Evolutionary conservation across 2,329 filamentous ascomycete genomes (phyloP).

Genomic region (Fusarium xylarioides): DNA sequence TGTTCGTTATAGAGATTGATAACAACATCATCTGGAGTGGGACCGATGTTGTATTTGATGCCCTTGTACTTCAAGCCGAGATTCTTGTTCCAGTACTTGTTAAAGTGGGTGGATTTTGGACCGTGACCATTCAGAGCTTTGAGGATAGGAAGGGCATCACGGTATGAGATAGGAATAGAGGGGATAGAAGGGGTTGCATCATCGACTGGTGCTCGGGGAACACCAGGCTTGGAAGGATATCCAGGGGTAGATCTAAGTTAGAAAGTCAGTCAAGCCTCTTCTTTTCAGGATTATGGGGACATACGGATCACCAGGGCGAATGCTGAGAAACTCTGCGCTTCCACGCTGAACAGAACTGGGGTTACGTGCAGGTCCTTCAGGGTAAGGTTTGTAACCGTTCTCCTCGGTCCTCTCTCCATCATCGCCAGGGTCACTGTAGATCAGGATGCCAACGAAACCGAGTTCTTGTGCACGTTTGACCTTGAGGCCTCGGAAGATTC

Average conservation of each 20-base stretch:
- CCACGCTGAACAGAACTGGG: constrained; percentile 91
- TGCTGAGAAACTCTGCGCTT: constrained; percentile 82
- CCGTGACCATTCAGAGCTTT: constrained; percentile 90
- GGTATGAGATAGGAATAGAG: constrained; percentile 89
- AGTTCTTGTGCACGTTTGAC: constrained; percentile 91
- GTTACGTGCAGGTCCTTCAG: constrained; percentile 85
- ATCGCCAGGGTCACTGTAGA: constrained; percentile 90
- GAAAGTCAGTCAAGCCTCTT: constrained; percentile 12
- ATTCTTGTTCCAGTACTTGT: constrained; percentile 73
- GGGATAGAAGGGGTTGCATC: constrained; percentile 83
- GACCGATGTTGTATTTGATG: constrained; percentile 85
- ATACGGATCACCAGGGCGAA: constrained; percentile 73
- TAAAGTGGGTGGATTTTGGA: constrained; percentile 78
- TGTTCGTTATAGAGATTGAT: constrained; percentile 82
- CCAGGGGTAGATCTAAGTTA: constrained; percentile 78
- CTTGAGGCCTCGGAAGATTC: constrained; percentile 88
- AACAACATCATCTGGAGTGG: constrained; percentile 75
- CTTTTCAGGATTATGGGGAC: constrained; percentile 8
- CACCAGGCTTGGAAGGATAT: constrained; percentile 92
- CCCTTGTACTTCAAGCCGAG: constrained; percentile 81
- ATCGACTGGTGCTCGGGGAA: constrained; percentile 75
- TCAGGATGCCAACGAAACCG: constrained; percentile 84
- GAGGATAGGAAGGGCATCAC: constrained; percentile 86
- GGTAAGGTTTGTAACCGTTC: constrained; percentile 83
- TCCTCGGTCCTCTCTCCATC: constrained; percentile 83